A percentile compares a stretch with the other conserved stretches of the same genome.
These are phyloP conservation scores for Earliella scabrosa DNA, from an alignment of 1,284 basidiomycete species.

Conservation along the genomic window DNA sequence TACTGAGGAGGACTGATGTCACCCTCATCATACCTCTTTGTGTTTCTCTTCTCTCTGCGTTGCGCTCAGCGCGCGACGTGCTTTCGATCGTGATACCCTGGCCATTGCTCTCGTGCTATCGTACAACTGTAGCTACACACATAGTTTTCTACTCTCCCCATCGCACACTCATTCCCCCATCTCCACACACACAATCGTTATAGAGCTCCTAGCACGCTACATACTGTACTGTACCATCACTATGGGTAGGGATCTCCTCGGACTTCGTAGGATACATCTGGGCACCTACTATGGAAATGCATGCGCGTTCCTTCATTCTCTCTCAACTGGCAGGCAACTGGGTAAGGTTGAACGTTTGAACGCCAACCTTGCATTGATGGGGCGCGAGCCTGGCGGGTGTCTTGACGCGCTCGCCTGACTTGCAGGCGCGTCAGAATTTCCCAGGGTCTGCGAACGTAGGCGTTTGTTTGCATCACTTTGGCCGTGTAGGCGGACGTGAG, in stretches of 20 bases:
- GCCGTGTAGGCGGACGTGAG: slow-evolving; percentile 2
- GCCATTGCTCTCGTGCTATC: slow-evolving; percentile 7
- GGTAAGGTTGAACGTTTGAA: no score
- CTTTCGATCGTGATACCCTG: neutral
- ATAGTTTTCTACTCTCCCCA: neutral
- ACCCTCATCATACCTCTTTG: no score
- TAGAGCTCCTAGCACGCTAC: neutral
- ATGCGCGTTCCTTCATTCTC: no score
- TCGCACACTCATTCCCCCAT: neutral
- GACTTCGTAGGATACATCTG: no score
- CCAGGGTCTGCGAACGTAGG: slow-evolving; percentile 10
- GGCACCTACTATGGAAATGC: no score
- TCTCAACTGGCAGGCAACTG: no score
- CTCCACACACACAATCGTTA: neutral
- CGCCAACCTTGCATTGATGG: no score
- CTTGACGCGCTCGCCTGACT: neutral
- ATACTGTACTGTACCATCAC: no score
- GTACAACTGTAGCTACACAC: neutral
- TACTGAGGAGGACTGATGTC: neutral
- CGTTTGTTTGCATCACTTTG: slow-evolving; percentile 15
- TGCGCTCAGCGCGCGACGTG: no score
- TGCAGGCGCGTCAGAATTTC: neutral
- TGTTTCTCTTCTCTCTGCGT: no score
- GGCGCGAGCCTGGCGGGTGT: no score
- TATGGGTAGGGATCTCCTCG: no score